A percentile compares a stretch with the other conserved stretches of the same genome.
Evolutionary conservation across 2,329 filamentous ascomycete genomes (phyloP).

Genomic region (Scedosporium dehoogii): DNA sequence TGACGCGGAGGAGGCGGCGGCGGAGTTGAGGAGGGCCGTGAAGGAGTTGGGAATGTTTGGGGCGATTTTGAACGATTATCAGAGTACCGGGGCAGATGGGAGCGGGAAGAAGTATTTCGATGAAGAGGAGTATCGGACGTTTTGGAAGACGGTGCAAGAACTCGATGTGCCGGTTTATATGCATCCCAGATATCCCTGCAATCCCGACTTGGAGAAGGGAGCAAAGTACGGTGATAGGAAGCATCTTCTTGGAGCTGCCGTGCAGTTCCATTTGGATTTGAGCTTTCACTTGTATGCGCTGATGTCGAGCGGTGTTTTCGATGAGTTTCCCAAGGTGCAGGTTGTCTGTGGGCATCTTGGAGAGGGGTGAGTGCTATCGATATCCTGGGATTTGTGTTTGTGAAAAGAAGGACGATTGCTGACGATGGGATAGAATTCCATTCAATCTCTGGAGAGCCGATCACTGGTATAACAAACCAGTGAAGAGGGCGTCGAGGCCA

Average conservation of each 20-base stretch:
- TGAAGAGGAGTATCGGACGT: conserved; percentile 17
- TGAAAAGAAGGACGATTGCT: not conserved
- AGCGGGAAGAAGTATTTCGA: conserved; percentile 20
- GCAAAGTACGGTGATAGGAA: conserved; percentile 19
- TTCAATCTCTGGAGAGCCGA: conserved; percentile 30
- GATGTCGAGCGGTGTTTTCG: conserved; percentile 31
- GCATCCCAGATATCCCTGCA: conserved; percentile 22
- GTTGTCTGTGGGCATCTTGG: conserved; percentile 32
- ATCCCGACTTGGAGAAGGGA: conserved; percentile 16
- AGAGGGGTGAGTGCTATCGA: conserved; percentile 21
- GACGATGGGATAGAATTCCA: conserved; percentile 22
- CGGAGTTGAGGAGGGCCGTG: conserved; percentile 20
- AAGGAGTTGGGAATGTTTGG: conserved; percentile 22
- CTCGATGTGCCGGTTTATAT: conserved; percentile 24
- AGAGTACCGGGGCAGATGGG: conserved; percentile 12
- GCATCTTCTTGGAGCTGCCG: conserved; percentile 24
- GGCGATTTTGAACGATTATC: conserved; percentile 24
- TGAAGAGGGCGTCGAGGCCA: conserved; percentile 24
- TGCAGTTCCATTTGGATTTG: conserved; percentile 30
- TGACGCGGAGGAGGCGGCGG: conserved; percentile 16
- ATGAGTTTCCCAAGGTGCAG: conserved; percentile 28
- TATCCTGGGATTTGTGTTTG: not conserved
- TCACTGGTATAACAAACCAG: conserved; percentile 34
- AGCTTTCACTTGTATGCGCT: conserved; percentile 34
- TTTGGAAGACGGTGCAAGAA: conserved; percentile 21